Evolutionary conservation across 1,284 basidiomycete genomes (phyloP), one percentile per base, ranked within the genome.

Genomic region (Irpex lacteus): DNA sequence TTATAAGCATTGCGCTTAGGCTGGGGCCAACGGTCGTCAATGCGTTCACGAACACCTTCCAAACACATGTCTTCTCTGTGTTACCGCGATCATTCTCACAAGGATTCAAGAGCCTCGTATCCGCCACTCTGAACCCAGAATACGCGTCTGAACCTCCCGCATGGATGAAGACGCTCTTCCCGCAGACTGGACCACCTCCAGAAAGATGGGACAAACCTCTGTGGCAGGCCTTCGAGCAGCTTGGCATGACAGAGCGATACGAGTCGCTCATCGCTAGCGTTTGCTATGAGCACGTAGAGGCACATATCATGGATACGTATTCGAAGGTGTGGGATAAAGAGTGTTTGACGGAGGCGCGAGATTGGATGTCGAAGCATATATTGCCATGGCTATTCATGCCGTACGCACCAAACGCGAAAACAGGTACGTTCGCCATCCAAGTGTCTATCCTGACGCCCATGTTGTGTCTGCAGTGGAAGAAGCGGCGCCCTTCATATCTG

Each of bases 191-290:
- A 60, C 59, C 68, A 60, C 55, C 60, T 7, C 62, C 60, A 13
- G 71, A 70, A 37, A 50, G 52, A 44, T n/a, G 50, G 65, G 66
- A 75, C 19, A 73, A 85, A 34, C 63, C 67, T 13, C 65, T 78
- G 6, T 93, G 90, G 90, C 78, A 77, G 15, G 80, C 85, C 0
- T 88, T 95, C 56, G 88, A 91, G 60, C 79, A 83, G 1, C 82
- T 98, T 0, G 92, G 92, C 2, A 79, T 97, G 11, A 80, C 95
- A 36, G 92, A 95, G 65, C 86, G 94, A 36, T 96, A 94, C 72
- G 93, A 96, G 68, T 87, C 88, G 2, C 86, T 95, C 60, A 85
- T 98, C 32, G 88, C 91, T 34, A 88, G 87, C 63, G 90, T 96
- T 1, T 91, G 92, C 37, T 94, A 95, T 70, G 90, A 93, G 68